Percentiles rank a stretch among this genome's conserved stretches.
Conservation (phyloP, 2,329 filamentous ascomycete genomes). For the Alternaria angustiovoidea region DNA sequence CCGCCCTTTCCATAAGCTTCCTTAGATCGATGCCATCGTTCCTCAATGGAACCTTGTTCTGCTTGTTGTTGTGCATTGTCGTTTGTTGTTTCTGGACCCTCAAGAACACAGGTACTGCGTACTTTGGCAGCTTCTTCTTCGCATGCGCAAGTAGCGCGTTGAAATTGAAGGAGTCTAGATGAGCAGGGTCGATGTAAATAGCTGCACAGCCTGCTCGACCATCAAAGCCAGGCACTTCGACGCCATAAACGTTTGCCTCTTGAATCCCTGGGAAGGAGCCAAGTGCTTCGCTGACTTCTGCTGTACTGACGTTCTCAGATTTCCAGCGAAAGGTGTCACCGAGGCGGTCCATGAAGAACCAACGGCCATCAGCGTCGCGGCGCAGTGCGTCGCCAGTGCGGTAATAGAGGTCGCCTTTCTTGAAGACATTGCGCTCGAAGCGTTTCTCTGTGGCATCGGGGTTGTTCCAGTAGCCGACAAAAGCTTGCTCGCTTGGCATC, state of each 20-base stretch:
- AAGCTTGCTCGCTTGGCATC: slow-evolving; percentile 65
- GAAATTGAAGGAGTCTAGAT: slow-evolving; percentile 59
- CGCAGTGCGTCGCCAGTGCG: slow-evolving; percentile 59
- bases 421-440: slow-evolving; percentile 57
- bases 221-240: slow-evolving; percentile 57
- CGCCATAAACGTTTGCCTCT: slow-evolving; percentile 60
- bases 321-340: slow-evolving; percentile 62
- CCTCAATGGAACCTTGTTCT: slow-evolving; percentile 76
- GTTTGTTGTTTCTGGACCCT: slow-evolving; percentile 66
- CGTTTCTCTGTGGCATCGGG: slow-evolving; percentile 69
- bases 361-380: slow-evolving; percentile 54
- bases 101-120: slow-evolving; percentile 79
- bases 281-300: slow-evolving; percentile 57
- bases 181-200: slow-evolving; percentile 63
- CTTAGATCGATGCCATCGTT: slow-evolving; percentile 70
- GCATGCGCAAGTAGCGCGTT: slow-evolving; percentile 66
- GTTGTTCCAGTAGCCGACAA: slow-evolving; percentile 76
- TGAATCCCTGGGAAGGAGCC: slow-evolving; percentile 55
- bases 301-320: slow-evolving; percentile 59
- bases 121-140: slow-evolving; percentile 69
- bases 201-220: slow-evolving; percentile 65
- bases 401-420: slow-evolving; percentile 59
- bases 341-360: slow-evolving; percentile 60
- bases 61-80: slow-evolving; percentile 79
- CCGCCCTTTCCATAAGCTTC: slow-evolving; percentile 53